Evolutionary conservation across 331 rosid species (phyloP), one percentile per base, ranked within the genome.

Genomic region (Arachis monticola): DNA sequence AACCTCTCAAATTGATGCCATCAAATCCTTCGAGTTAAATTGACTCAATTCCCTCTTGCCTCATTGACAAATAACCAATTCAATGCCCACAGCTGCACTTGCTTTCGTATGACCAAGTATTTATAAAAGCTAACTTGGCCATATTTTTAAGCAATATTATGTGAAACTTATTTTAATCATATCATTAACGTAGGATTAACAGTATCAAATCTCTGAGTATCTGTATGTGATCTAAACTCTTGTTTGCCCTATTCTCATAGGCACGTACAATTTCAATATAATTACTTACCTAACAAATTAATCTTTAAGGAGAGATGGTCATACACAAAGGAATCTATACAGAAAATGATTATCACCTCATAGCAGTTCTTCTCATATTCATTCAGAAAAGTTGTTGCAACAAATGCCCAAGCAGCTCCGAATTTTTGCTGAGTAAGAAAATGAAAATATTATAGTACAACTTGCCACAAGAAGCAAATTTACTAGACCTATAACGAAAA

Each of bases 351-450:
- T 52, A 73, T 79, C 81, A 92, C 98, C 95, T 92, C 96, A 74
- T 85, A 92, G 65, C 67, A 72, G 77, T 67, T 71, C 81, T 88
- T 92, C 66, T 84, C 83, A 60, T 82, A 71, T 83, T 94, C 97
- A 59, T 86, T 86, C 63, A 94, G 83, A 78, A 94, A 94, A 84
- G 82, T 87, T 47, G 96, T 81, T 38, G 96, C 91, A 81, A 94
- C 74, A 72, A 84, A 83, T 17, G 91, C 69, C 99, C 99, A 94
- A 22, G 86, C 83, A 65, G 83, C 82, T 82, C 97, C 97, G 45
- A 94, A 90, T 75, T 83, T 92, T 65, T 88, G 92, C 99, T 94
- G 93, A 80, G 72, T 67, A 69, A 73, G 40, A 35, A 55, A 38
- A 83, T 65, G 38, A 32, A 27, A 48, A 77, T 35, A 12, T 50